Base-by-base conservation (phyloP, 208 protist genomes). In the Kentomonas sorsogonicus region DNA sequence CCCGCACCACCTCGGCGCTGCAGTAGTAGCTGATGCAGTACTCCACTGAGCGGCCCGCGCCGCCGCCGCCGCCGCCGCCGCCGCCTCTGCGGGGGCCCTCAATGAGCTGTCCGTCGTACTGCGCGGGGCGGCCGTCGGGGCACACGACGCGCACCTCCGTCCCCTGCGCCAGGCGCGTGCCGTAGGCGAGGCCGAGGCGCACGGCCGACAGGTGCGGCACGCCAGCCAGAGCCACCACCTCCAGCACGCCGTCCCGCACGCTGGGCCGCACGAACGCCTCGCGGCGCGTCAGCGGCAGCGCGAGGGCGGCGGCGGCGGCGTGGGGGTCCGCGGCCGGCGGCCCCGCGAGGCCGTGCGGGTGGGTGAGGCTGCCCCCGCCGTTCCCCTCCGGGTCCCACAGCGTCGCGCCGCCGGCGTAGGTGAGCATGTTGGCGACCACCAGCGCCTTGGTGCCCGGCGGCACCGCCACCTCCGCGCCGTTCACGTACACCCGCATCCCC, bases 71-170 rank as follows among this genome's bases (percentile, higher is more conserved):
- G n/a, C n/a, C n/a, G n/a, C n/a, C n/a, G n/a, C n/a, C n/a, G n/a
- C n/a, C n/a, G n/a, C n/a, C n/a, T n/a, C n/a, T n/a, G 6, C 26
- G 56, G 1, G n/a, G n/a, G 1, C 27, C 15, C 5, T 48, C 54
- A 6, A 79, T 60, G 15, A 64, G 51, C 45, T 88, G 76, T 22
- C 80, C 80, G 36, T 88, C 80, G 29, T 75, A 83, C 59, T 88
- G 72, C 57, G 63, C 68, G 43, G 54, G 55, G n/a, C 58, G 44
- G 46, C 65, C 33, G 25, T 45, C 51, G 2, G 60, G 52, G 13
- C 66, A 56, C 13, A 54, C 47, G 29, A 88, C 55, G 5, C 45
- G 29, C 7, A 83, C 55, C n/a, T 33, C 29, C n/a, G 34, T 53
- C 0, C 80, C 80, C 43, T 83, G 80, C 0, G 67, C 80, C 2